Conservation (phyloP, 192 early-diverging fungal species). For the Umbelopsis ramanniana region DNA sequence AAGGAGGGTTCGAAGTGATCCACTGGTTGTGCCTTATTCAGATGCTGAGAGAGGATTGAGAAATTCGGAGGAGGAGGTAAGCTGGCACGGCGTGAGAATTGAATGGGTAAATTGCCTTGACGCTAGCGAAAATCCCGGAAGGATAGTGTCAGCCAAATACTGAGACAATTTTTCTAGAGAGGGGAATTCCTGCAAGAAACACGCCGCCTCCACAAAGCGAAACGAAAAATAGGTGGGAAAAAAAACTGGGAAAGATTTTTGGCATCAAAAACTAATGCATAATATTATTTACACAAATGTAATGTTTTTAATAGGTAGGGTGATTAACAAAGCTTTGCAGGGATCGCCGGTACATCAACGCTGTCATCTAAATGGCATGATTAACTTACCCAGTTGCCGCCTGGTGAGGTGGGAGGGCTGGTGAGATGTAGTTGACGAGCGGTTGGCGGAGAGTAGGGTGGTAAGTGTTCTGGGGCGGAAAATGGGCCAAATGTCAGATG, state of each 20-base stretch:
- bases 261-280: too few relatives aligned
- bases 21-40: not conserved
- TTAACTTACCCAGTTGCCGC: not conserved
- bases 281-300: too few relatives aligned
- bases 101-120: constrained; percentile 15
- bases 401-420: not conserved
- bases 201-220: not conserved
- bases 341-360: too few relatives aligned
- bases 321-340: too few relatives aligned
- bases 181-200: not conserved
- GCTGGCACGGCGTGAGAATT: constrained; percentile 9
- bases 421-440: not conserved
- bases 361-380: too few relatives aligned
- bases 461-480: not conserved
- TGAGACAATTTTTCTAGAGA: not conserved
- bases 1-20: not conserved
- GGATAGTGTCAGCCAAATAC: constrained; percentile 6
- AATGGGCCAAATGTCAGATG: not conserved
- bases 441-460: not conserved
- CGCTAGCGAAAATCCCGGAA: not conserved
- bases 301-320: too few relatives aligned
- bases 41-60: not conserved
- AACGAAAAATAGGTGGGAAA: not conserved
- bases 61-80: not conserved
- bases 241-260: too few relatives aligned